phyloP scores from a whole-genome alignment of 1,284 basidiomycete species.

The Erythrobasidium hasegawianum region DNA sequence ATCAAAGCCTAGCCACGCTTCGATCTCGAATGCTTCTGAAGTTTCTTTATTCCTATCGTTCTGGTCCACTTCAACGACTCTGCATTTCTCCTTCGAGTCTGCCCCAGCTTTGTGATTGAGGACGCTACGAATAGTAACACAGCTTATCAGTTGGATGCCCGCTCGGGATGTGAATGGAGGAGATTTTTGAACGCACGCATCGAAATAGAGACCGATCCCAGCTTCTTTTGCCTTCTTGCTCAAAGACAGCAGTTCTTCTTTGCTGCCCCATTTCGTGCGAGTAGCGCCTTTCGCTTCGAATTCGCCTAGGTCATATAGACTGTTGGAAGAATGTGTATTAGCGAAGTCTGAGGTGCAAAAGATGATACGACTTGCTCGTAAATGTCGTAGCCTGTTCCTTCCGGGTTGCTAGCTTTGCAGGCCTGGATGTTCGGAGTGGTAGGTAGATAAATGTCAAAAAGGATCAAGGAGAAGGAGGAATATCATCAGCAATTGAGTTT shows the following conservation, averaged over 20 bases:
- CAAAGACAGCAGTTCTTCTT: slow-evolving; percentile 69
- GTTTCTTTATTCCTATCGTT: slow-evolving; percentile 54
- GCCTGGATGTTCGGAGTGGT: slow-evolving; percentile 6
- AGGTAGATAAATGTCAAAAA: too few relatives aligned
- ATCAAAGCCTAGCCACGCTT: slow-evolving; percentile 80
- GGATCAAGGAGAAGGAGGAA: too few relatives aligned
- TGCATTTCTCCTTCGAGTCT: slow-evolving; percentile 70
- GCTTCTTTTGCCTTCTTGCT: slow-evolving; percentile 54
- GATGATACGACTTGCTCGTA: not conserved
- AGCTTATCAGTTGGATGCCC: too few relatives aligned
- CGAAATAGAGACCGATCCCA: slow-evolving; percentile 65
- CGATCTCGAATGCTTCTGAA: slow-evolving; percentile 65
- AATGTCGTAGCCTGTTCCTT: slow-evolving; percentile 32
- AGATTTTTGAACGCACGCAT: slow-evolving; percentile 54
- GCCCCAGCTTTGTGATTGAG: slow-evolving; percentile 64
- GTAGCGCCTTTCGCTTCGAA: slow-evolving; percentile 79
- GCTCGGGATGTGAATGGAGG: too few relatives aligned
- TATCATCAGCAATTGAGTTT: too few relatives aligned
- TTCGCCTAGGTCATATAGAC: slow-evolving; percentile 64
- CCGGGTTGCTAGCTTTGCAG: slow-evolving; percentile 30
- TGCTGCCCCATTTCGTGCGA: slow-evolving; percentile 85
- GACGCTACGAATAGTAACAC: slow-evolving; percentile 50
- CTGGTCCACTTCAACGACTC: slow-evolving; percentile 69
- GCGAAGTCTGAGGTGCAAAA: not conserved
- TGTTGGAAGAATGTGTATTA: slow-evolving; percentile 25